Conservation (phyloP, 78 protist species). For the Dictyostelium intermedium region DNA sequence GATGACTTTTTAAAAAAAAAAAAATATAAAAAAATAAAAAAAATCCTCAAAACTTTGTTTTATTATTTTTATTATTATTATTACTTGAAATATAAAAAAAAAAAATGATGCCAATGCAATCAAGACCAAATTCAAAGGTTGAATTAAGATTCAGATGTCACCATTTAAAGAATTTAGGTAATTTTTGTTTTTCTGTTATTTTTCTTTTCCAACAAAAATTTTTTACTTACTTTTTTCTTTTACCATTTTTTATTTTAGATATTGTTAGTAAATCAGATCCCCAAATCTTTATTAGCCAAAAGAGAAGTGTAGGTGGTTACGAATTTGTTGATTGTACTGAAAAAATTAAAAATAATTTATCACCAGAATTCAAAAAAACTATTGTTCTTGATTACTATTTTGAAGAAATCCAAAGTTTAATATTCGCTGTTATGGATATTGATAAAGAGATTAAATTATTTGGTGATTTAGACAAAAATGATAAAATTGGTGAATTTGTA, state of each 20-base stretch:
- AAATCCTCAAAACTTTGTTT: too few relatives aligned
- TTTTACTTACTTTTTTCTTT: neutral
- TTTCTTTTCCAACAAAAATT: neutral
- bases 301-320: neutral
- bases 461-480: slow-evolving; percentile 5
- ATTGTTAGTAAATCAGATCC: neutral
- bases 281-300: neutral
- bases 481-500: slow-evolving; percentile 56
- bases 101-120: neutral
- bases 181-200: too few relatives aligned
- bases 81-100: too few relatives aligned
- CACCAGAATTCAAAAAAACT: slow-evolving; percentile 54
- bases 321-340: slow-evolving; percentile 51
- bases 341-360: slow-evolving; percentile 23
- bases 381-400: slow-evolving; percentile 71
- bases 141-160: slow-evolving; percentile 38
- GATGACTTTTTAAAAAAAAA: too few relatives aligned
- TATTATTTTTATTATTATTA: too few relatives aligned
- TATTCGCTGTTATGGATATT: slow-evolving; percentile 39
- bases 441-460: slow-evolving; percentile 38
- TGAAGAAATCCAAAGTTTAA: slow-evolving; percentile 62
- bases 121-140: slow-evolving; percentile 51
- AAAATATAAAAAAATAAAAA: too few relatives aligned
- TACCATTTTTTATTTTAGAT: neutral
- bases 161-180: slow-evolving; percentile 4